Conservation (phyloP, 345 rosid genomes). For the Cochlearia excelsa region DNA sequence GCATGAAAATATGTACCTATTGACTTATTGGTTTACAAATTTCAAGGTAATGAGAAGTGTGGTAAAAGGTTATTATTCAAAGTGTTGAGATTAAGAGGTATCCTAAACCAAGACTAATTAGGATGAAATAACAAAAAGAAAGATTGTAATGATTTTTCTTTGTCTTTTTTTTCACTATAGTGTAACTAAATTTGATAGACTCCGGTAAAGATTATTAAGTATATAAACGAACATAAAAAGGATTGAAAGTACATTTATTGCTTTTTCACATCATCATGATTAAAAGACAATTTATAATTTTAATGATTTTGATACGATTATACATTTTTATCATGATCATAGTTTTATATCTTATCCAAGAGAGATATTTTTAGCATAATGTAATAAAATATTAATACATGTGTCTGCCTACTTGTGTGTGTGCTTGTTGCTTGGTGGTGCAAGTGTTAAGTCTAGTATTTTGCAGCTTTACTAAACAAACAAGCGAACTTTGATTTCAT, state of each 20-base stretch:
- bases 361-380: conserved; percentile 30
- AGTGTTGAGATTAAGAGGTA: background rate
- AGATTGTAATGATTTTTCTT: background rate
- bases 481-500: too few relatives aligned
- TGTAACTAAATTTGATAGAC: background rate
- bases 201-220: conserved; percentile 4
- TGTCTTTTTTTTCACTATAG: background rate
- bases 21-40: background rate
- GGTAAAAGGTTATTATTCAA: too few relatives aligned
- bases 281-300: conserved; percentile 1
- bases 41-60: conserved; percentile 1
- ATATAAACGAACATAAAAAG: conserved; percentile 13
- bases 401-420: conserved; percentile 19
- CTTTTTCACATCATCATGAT: conserved; percentile 20
- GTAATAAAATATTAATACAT: conserved; percentile 18
- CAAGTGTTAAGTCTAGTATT: conserved; percentile 11
- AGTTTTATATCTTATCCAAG: conserved; percentile 21
- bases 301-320: background rate
- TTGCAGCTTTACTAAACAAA: conserved; percentile 25
- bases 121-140: too few relatives aligned
- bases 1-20: background rate
- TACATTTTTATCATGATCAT: background rate
- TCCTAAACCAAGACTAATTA: background rate
- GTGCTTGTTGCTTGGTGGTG: conserved; percentile 26
- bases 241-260: conserved; percentile 11